A percentile compares a stretch with the other conserved stretches of the same genome.
phyloP scores from a whole-genome alignment of 2,329 filamentous ascomycete species.

The Microsporum audouinii region DNA sequence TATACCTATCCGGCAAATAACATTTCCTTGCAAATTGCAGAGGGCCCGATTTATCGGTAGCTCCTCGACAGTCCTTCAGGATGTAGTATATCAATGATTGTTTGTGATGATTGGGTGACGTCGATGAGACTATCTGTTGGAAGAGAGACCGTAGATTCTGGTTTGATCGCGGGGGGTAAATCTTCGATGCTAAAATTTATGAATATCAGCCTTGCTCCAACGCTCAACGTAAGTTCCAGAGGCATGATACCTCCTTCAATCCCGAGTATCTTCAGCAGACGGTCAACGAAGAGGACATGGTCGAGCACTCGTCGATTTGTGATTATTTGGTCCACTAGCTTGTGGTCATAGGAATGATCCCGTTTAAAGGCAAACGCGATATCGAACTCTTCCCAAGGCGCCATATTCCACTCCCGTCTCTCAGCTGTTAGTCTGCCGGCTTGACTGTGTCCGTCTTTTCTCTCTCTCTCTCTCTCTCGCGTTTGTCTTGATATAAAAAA shows the following conservation, averaged over 20 bases:
- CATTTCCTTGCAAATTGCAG: conserved; percentile 49
- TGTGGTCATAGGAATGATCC: conserved; percentile 52
- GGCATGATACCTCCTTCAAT: conserved; percentile 51
- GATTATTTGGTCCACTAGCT: conserved; percentile 52
- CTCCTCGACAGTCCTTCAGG: conserved; percentile 58
- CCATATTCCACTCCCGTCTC: conserved; percentile 21
- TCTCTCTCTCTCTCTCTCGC: background rate
- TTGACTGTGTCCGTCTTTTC: background rate
- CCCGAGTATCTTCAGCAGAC: conserved; percentile 58
- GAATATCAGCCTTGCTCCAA: conserved; percentile 11
- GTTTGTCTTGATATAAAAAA: background rate
- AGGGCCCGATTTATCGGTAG: conserved; percentile 37
- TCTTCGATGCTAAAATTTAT: conserved; percentile 40
- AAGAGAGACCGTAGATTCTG: conserved; percentile 58
- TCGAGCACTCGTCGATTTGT: conserved; percentile 55
- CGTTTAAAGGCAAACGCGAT: conserved; percentile 53
- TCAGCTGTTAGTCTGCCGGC: background rate
- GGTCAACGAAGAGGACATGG: conserved; percentile 67
- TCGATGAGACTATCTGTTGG: conserved; percentile 53
- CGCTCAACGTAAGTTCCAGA: background rate
- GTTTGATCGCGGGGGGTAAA: conserved; percentile 64
- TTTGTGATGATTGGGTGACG: conserved; percentile 62
- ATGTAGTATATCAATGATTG: conserved; percentile 76
- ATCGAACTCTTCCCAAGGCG: conserved; percentile 51
- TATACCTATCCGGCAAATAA: conserved; percentile 63